Conservation (phyloP, 805 yeast species). For the Kodamaea laetipori region DNA sequence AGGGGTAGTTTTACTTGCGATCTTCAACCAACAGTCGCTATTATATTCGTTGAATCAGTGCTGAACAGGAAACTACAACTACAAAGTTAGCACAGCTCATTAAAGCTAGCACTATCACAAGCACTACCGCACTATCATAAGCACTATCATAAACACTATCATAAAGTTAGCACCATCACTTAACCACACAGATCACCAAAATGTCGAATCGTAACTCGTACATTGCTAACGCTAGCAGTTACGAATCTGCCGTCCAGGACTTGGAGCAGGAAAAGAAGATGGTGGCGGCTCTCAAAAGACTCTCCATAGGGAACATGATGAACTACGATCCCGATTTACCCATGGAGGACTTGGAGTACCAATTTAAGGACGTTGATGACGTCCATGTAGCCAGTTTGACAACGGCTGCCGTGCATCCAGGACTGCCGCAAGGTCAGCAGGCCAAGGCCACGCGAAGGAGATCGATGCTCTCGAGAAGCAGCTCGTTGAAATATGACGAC, state of each 20-base stretch:
- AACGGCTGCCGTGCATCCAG: slow-evolving; percentile 3
- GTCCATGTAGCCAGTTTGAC: slow-evolving; percentile 15
- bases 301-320: slow-evolving; percentile 66
- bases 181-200: neutral
- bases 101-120: no score
- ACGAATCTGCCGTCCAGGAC: slow-evolving; percentile 66
- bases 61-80: no score
- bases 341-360: slow-evolving; percentile 34
- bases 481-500: slow-evolving; percentile 7
- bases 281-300: slow-evolving; percentile 71
- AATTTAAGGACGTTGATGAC: slow-evolving; percentile 23
- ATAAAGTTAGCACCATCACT: neutral
- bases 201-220: slow-evolving; percentile 13
- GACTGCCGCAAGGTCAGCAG: slow-evolving; percentile 4
- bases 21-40: no score
- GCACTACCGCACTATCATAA: no score
- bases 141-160: no score
- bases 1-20: neutral
- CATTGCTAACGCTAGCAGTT: slow-evolving; percentile 19
- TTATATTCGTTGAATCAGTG: no score
- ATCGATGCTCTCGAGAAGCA: slow-evolving; percentile 10
- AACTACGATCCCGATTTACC: slow-evolving; percentile 74
- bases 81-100: neutral
- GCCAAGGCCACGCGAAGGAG: slow-evolving; percentile 7
- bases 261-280: slow-evolving; percentile 73